Conservation (phyloP, 106 monocot species). For the Allium fistulosum region DNA sequence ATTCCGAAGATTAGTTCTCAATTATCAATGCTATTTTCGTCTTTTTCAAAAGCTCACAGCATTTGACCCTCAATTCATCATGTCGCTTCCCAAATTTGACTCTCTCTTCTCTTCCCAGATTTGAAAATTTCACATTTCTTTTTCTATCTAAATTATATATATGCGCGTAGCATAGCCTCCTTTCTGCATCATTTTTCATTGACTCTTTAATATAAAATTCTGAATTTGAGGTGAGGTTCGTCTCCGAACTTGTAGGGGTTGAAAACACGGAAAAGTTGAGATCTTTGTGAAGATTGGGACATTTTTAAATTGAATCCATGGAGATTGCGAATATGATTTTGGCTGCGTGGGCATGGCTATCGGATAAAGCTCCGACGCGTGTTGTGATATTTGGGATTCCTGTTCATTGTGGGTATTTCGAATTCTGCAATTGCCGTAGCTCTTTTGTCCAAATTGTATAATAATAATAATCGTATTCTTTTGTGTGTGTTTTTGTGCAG, state of each 20-base stretch:
- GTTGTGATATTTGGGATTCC: slow-evolving; percentile 77
- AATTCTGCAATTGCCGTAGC: neutral
- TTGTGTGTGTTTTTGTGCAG: slow-evolving; percentile 32
- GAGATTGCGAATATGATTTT: slow-evolving; percentile 37
- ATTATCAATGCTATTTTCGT: neutral
- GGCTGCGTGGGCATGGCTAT: slow-evolving; percentile 39
- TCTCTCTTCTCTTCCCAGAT: neutral
- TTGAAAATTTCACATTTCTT: neutral
- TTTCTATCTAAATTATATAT: neutral
- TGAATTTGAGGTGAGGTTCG: neutral
- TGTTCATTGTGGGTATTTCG: slow-evolving; percentile 45
- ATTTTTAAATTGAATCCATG: slow-evolving; percentile 1
- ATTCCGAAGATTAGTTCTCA: neutral
- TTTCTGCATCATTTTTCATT: neutral
- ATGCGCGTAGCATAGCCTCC: neutral
- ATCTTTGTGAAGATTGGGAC: slow-evolving; percentile 15
- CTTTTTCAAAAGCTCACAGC: neutral
- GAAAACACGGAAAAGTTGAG: neutral
- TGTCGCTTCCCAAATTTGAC: slow-evolving; percentile 11
- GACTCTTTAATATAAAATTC: neutral
- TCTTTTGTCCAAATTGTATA: neutral
- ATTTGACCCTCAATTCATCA: neutral
- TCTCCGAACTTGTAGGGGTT: neutral
- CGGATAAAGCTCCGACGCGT: slow-evolving; percentile 53
- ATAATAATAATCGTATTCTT: too few relatives aligned